Base-by-base conservation (phyloP, 2,329 filamentous ascomycete species). In the Phialophora tarda region DNA sequence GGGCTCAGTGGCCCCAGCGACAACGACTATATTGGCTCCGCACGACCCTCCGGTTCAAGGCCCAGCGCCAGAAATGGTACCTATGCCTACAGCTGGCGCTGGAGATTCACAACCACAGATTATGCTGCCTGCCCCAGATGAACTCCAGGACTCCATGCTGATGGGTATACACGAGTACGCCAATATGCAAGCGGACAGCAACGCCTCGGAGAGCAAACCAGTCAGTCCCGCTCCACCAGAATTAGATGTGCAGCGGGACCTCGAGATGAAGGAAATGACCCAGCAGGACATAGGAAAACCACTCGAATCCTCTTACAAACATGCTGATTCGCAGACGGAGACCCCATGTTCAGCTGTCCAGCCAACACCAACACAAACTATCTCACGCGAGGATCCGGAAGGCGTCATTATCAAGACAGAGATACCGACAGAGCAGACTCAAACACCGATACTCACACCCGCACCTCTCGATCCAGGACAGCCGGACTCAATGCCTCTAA, bases 141-240 rank as follows among this genome's bases (percentile, higher is more conserved):
- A 65, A 28, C 38, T 21, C 12, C 63, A 62, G 55, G 59, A 61
- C 44, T 60, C 62, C 11, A 80, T 82, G 71, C 73, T 81, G 14
- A 75, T 77, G 67, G 80, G 80, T n/a, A 82, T 82, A 59, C 75
- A 81, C 26, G 78, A 81, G 54, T 81, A 80, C 66, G 79, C 79
- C 32, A 71, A 72, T 34, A 57, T 71, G 62, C 51, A 64, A 41
- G 51, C 26, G 53, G 63, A 68, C 17, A 58, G 32, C 51, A 68
- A 63, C 30, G 34, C 54, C 4, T 32, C 62, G 7, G 55, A 34
- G 14, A 57, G 54, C n/a, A 34, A 59, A 10, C 56, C n/a, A 38
- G 57, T 17, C 24, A 61, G 48, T 44, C 51, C 66, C 7, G 8
- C 48, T 59, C 41, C 48, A 23, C 61, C 34, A 57, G 28, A 24